Conservation (phyloP, 2,329 filamentous ascomycete species). For the Dactylellina drechsleri region DNA sequence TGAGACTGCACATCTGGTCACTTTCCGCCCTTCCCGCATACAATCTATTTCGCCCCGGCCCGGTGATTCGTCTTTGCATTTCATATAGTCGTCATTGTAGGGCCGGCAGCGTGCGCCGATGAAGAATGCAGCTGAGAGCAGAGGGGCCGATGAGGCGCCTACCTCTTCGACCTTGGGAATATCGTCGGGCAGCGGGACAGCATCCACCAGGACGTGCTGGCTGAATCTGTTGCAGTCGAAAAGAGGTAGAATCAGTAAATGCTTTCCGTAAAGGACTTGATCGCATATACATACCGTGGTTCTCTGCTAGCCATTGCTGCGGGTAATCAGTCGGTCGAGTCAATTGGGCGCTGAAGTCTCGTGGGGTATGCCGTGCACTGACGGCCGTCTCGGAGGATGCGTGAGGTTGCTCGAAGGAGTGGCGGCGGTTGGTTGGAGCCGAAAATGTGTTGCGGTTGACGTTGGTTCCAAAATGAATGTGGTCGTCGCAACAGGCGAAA, state of each 20-base stretch:
- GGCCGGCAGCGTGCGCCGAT: conserved; percentile 93
- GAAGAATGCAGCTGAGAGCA: conserved; percentile 92
- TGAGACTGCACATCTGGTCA: conserved; percentile 93
- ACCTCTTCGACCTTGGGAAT: conserved; percentile 95
- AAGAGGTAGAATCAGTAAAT: background rate
- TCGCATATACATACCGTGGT: conserved; percentile 28
- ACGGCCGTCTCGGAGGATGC: conserved; percentile 29
- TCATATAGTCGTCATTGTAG: conserved; percentile 99
- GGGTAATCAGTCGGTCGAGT: conserved; percentile 12
- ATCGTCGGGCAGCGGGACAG: conserved; percentile 88
- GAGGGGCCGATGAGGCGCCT: conserved; percentile 88
- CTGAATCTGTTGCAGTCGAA: conserved; percentile 76
- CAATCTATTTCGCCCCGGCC: conserved; percentile 93
- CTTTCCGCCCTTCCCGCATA: conserved; percentile 93
- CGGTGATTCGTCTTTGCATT: conserved; percentile 95
- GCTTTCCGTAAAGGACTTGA: background rate
- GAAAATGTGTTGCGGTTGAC: conserved; percentile 47
- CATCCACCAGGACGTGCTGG: conserved; percentile 92
- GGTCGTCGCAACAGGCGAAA: conserved; percentile 17
- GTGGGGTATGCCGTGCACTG: conserved; percentile 23
- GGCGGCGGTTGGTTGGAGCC: conserved; percentile 24
- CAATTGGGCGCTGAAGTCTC: conserved; percentile 32
- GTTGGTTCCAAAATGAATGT: conserved; percentile 27
- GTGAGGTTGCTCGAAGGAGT: conserved; percentile 11
- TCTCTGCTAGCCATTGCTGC: conserved; percentile 40